Conservation (phyloP, 2,329 filamentous ascomycete species). For the Penicillium glabrum region DNA sequence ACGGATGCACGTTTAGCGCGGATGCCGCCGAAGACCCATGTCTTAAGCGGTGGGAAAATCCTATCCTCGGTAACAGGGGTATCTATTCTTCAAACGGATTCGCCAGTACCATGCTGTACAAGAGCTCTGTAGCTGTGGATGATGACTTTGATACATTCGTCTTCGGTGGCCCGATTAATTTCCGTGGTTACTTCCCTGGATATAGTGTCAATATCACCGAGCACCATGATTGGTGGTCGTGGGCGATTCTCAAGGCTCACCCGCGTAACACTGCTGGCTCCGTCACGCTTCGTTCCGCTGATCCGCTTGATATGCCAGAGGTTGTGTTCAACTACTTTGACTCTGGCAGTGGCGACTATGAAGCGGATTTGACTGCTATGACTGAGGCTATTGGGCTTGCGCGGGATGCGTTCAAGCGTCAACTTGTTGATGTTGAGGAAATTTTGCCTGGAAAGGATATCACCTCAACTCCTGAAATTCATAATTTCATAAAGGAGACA, state of each 20-base stretch:
- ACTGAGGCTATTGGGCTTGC: slow-evolving; percentile 40
- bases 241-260: slow-evolving; percentile 59
- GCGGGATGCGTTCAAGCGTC: slow-evolving; percentile 46
- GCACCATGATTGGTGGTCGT: slow-evolving; percentile 44
- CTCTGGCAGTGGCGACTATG: slow-evolving; percentile 32
- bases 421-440: slow-evolving; percentile 43
- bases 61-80: slow-evolving; percentile 37
- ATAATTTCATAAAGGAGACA: slow-evolving; percentile 50
- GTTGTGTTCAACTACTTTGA: slow-evolving; percentile 63
- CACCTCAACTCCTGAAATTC: slow-evolving; percentile 44
- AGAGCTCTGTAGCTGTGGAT: slow-evolving; percentile 37
- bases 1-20: slow-evolving; percentile 33
- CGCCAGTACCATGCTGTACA: slow-evolving; percentile 49
- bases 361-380: slow-evolving; percentile 12
- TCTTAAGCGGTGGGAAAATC: slow-evolving; percentile 44
- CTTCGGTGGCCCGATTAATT: slow-evolving; percentile 57
- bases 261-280: slow-evolving; percentile 63
- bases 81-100: slow-evolving; percentile 54
- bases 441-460: slow-evolving; percentile 44
- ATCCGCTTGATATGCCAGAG: slow-evolving; percentile 64
- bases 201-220: slow-evolving; percentile 46
- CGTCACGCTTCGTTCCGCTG: slow-evolving; percentile 59
- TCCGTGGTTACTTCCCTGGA: slow-evolving; percentile 52
- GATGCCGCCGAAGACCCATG: slow-evolving; percentile 40
- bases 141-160: slow-evolving; percentile 56